Evolutionary conservation across 345 rosid genomes (phyloP).

Genomic region (Linum tenue): DNA sequence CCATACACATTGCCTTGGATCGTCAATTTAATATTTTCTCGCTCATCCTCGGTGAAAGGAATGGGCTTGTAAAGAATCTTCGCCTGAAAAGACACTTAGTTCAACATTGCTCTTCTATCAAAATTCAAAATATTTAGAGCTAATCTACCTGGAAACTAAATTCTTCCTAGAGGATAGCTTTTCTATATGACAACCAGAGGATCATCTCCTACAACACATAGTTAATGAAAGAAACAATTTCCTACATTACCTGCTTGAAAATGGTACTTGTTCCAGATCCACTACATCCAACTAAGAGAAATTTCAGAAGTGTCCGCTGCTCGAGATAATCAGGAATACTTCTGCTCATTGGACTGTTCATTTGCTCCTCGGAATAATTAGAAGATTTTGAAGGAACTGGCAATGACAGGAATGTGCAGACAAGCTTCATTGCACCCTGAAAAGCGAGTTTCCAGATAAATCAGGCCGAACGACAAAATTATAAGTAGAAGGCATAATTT

Average conservation of each 20-base stretch:
- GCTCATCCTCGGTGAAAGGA: slow-evolving; percentile 81
- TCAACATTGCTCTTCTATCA: neutral
- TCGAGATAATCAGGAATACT: slow-evolving; percentile 69
- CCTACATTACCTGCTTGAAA: slow-evolving; percentile 73
- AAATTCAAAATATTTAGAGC: neutral
- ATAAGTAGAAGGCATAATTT: neutral
- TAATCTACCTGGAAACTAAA: too few relatives aligned
- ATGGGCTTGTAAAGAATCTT: slow-evolving; percentile 80
- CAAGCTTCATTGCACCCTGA: slow-evolving; percentile 86
- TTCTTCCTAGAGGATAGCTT: neutral
- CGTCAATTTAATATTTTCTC: slow-evolving; percentile 64
- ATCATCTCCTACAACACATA: neutral
- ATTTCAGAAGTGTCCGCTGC: slow-evolving; percentile 59
- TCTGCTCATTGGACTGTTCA: slow-evolving; percentile 43
- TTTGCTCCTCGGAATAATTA: slow-evolving; percentile 47
- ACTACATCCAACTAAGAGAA: slow-evolving; percentile 71
- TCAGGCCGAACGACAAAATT: slow-evolving; percentile 11
- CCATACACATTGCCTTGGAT: slow-evolving; percentile 86
- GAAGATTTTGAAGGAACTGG: slow-evolving; percentile 87
- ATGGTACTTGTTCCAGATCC: slow-evolving; percentile 98
- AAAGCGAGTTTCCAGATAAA: slow-evolving; percentile 17
- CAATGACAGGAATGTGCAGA: slow-evolving; percentile 81
- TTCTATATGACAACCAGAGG: neutral
- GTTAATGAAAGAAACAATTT: neutral
- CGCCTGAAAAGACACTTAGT: slow-evolving; percentile 44